phyloP scores from a whole-genome alignment of 2,329 filamentous ascomycete species.

The Paradendryphiella salina region DNA sequence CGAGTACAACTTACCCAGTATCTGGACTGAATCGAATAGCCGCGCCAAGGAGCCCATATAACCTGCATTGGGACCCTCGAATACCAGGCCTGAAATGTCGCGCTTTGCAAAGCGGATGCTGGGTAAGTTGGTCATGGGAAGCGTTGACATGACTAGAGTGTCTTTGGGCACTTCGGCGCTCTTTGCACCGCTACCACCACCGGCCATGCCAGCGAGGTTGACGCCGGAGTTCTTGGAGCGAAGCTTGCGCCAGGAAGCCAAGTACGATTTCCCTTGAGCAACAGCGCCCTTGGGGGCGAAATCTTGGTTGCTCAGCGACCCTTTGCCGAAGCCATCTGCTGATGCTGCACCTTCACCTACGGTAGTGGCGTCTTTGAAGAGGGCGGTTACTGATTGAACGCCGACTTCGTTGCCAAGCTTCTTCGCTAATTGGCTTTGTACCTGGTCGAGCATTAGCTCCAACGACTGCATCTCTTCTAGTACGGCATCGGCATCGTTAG shows the following conservation, averaged over 20 bases:
- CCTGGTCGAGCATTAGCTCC: constrained; percentile 82
- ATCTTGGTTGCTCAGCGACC: constrained; percentile 37
- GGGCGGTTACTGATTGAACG: constrained; percentile 68
- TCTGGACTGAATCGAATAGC: constrained; percentile 89
- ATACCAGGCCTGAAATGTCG: constrained; percentile 69
- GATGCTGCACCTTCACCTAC: constrained; percentile 37
- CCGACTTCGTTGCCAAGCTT: constrained; percentile 94
- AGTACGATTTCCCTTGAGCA: constrained; percentile 66
- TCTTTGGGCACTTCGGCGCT: constrained; percentile 56
- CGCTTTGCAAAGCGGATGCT: constrained; percentile 73
- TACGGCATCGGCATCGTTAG: constrained; percentile 85
- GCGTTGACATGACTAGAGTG: constrained; percentile 57
- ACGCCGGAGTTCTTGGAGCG: constrained; percentile 81
- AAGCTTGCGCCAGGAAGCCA: constrained; percentile 87
- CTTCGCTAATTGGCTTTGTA: constrained; percentile 73
- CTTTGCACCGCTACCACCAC: constrained; percentile 23
- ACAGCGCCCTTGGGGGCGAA: constrained; percentile 41
- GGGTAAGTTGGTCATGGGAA: constrained; percentile 71
- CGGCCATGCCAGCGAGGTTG: constrained; percentile 54
- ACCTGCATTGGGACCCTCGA: constrained; percentile 79
- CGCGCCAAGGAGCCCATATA: constrained; percentile 92
- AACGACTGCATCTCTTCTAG: constrained; percentile 92
- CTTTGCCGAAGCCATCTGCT: constrained; percentile 31
- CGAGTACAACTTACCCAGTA: constrained; percentile 70
- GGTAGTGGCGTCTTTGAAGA: constrained; percentile 71